phyloP scores from a whole-genome alignment of 1,284 basidiomycete genomes.

The Agroathelia rolfsii region DNA sequence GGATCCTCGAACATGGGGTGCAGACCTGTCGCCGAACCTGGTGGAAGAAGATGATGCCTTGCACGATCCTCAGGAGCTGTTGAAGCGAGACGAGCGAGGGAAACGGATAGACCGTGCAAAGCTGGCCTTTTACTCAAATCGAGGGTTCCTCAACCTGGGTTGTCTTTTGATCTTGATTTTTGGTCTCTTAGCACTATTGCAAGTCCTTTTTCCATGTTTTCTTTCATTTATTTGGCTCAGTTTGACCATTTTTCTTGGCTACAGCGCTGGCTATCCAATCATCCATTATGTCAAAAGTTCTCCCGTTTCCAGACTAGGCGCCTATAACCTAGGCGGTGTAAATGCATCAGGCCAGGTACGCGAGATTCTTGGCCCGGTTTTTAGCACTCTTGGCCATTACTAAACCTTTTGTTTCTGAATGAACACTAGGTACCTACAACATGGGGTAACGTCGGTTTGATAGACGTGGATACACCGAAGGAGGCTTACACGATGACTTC shows the following conservation, averaged over 20 bases:
- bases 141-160: conserved; percentile 57
- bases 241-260: conserved; percentile 1
- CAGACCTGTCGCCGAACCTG: conserved; percentile 32
- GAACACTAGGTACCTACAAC: conserved; percentile 34
- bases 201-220: conserved; percentile 18
- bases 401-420: conserved; percentile 1
- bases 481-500: conserved; percentile 3
- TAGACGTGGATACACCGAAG: conserved; percentile 4
- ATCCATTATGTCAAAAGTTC: conserved; percentile 36
- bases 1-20: conserved; percentile 46
- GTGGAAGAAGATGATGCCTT: conserved; percentile 39
- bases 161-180: conserved; percentile 45
- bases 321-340: conserved; percentile 63
- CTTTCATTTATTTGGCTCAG: conserved; percentile 1
- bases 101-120: conserved; percentile 17
- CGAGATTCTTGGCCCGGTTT: conserved; percentile 8
- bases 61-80: conserved; percentile 28
- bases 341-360: conserved; percentile 63
- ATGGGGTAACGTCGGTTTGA: conserved; percentile 38
- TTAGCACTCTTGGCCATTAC: conserved; percentile 3
- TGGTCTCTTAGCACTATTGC: conserved; percentile 44
- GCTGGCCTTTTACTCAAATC: conserved; percentile 29
- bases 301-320: conserved; percentile 25
- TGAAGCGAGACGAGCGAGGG: conserved; percentile 34
- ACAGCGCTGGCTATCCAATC: conserved; percentile 44